These are phyloP conservation scores for Cystobasidium onofrii DNA, from an alignment of 768 basidiomycete species.

Conservation along the genomic window DNA sequence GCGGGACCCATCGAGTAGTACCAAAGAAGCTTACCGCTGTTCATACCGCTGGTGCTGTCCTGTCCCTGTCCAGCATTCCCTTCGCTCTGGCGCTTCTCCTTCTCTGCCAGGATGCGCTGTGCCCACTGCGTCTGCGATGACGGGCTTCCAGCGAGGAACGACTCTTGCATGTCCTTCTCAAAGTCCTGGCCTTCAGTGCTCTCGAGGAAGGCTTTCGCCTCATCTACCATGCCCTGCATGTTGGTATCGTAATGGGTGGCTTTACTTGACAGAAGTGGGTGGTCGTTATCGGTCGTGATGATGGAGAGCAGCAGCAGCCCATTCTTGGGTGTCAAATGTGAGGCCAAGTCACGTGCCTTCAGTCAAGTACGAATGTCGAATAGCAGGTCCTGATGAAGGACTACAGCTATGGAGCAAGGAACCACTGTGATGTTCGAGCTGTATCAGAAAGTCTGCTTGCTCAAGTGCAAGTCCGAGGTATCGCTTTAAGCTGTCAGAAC, in stretches of 20 bases:
- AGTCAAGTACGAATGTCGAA: too few species aligned
- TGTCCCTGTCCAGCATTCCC: conserved; percentile 14
- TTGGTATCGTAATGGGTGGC: background rate
- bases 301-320: too few species aligned
- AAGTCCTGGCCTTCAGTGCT: conserved; percentile 5
- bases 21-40: conserved; percentile 15
- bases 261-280: too few species aligned
- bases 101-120: background rate
- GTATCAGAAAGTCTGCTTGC: too few species aligned
- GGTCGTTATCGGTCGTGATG: too few species aligned
- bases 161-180: conserved; percentile 7
- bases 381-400: too few species aligned
- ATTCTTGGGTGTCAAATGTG: too few species aligned
- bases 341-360: too few species aligned
- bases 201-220: conserved; percentile 19
- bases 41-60: conserved; percentile 22
- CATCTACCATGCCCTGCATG: conserved; percentile 13
- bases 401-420: too few species aligned
- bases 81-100: background rate
- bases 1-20: background rate
- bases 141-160: conserved; percentile 2
- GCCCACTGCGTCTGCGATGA: background rate
- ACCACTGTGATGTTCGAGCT: too few species aligned
- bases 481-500: too few species aligned
- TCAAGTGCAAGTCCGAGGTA: too few species aligned